A percentile compares a stretch with the other conserved stretches of the same genome.
phyloP scores from a whole-genome alignment of 306 rosid genomes.

The Cyamopsis tetragonoloba region DNA sequence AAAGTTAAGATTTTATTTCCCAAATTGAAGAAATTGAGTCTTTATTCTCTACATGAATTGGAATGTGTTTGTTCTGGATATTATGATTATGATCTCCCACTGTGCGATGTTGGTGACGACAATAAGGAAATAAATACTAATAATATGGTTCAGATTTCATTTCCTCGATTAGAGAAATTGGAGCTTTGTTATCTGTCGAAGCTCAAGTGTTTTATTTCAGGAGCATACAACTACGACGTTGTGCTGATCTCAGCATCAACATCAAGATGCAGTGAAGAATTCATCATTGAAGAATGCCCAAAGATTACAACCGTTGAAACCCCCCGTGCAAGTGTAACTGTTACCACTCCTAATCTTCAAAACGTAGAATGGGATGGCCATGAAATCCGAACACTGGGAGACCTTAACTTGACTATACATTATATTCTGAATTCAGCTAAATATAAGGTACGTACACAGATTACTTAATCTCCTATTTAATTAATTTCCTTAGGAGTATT shows the following conservation, averaged over 20 bases:
- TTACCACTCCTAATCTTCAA: neutral
- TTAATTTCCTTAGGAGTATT: too few relatives aligned
- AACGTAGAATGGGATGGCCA: rapidly evolving
- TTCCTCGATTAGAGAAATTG: neutral
- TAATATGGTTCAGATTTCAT: neutral
- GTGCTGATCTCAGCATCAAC: too few relatives aligned
- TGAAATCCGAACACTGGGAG: neutral
- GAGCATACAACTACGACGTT: neutral
- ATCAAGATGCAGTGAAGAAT: too few relatives aligned
- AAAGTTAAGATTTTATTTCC: constrained; percentile 3
- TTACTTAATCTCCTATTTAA: too few relatives aligned
- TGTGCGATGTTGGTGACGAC: too few relatives aligned
- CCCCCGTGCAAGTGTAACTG: too few relatives aligned
- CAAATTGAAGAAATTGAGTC: neutral
- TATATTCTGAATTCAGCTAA: neutral
- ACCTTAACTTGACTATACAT: neutral
- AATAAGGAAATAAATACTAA: too few relatives aligned
- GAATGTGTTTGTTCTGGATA: constrained; percentile 1
- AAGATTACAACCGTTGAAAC: too few relatives aligned
- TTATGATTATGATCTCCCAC: constrained; percentile 1
- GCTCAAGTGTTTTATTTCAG: constrained; percentile 4
- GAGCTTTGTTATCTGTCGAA: rapidly evolving
- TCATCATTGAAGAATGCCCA: too few relatives aligned
- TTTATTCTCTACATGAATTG: rapidly evolving
- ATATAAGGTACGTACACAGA: neutral